A percentile compares a stretch with the other conserved stretches of the same genome.
These are phyloP conservation scores for Juglanconis oblonga DNA, from an alignment of 2,329 filamentous ascomycete genomes.

Conservation along the genomic window DNA sequence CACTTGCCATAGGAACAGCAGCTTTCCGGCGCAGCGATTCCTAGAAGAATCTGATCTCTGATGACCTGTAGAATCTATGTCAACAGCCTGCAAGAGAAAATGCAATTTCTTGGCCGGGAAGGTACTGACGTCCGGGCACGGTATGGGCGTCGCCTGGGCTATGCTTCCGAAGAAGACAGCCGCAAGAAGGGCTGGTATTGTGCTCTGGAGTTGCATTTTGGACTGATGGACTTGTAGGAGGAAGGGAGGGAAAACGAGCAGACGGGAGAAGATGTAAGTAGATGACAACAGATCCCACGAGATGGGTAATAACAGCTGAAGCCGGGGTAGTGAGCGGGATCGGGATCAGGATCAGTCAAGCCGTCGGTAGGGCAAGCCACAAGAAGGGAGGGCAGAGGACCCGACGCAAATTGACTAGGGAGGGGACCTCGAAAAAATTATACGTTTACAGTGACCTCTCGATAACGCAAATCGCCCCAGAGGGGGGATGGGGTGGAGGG, in stretches of 20 bases:
- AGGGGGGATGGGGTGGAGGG: neutral
- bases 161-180: constrained; percentile 13
- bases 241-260: neutral
- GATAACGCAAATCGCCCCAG: neutral
- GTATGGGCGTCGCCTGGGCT: constrained; percentile 13
- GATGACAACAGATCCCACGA: neutral
- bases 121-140: constrained; percentile 17
- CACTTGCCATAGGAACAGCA: constrained; percentile 19
- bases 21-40: constrained; percentile 12
- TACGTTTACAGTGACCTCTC: neutral
- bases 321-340: neutral
- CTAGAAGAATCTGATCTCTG: constrained; percentile 17
- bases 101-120: no score
- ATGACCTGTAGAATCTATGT: neutral
- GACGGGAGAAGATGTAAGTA: neutral
- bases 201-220: constrained; percentile 10
- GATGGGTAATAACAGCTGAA: neutral
- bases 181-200: constrained; percentile 9
- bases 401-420: neutral
- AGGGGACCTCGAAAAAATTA: neutral
- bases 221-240: neutral
- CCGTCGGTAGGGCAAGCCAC: neutral
- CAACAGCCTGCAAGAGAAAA: no score
- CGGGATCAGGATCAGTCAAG: neutral
- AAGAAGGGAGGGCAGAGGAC: neutral